A percentile compares a stretch with the other conserved stretches of the same genome.
phyloP scores from a whole-genome alignment of 768 basidiomycete species.

The Suillus paluster region DNA sequence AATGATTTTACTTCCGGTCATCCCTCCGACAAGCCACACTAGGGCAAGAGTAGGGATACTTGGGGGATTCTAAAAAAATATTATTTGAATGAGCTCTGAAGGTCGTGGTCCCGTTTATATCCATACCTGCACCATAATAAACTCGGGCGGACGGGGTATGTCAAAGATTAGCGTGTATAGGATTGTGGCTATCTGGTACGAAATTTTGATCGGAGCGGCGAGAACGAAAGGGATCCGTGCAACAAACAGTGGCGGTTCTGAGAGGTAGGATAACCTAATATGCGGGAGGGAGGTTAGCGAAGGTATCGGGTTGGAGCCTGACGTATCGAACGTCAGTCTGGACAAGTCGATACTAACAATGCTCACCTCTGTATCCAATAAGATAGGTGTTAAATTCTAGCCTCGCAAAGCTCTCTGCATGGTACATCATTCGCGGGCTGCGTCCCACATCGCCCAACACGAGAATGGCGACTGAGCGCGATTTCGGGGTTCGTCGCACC shows the following conservation, averaged over 20 bases:
- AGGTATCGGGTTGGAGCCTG: slow-evolving; percentile 80
- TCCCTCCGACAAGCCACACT: slow-evolving; percentile 70
- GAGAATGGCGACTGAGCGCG: slow-evolving; percentile 82
- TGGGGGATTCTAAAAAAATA: slow-evolving; percentile 80
- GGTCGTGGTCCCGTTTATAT: neutral
- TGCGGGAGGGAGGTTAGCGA: slow-evolving; percentile 69
- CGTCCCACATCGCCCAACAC: slow-evolving; percentile 97
- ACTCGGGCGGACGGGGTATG: slow-evolving; percentile 73
- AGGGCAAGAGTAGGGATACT: slow-evolving; percentile 92
- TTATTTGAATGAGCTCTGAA: neutral
- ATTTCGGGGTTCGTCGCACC: slow-evolving; percentile 30
- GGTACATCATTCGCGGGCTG: slow-evolving; percentile 99
- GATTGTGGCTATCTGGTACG: slow-evolving; percentile 68
- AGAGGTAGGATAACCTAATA: slow-evolving; percentile 69
- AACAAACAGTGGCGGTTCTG: slow-evolving; percentile 62
- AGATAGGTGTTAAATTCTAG: slow-evolving; percentile 78
- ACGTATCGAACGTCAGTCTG: slow-evolving; percentile 17
- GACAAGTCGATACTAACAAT: neutral
- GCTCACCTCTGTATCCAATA: slow-evolving; percentile 84
- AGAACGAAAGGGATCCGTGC: slow-evolving; percentile 64
- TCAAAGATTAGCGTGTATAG: slow-evolving; percentile 62
- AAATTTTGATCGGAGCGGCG: slow-evolving; percentile 81
- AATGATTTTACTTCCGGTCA: slow-evolving; percentile 83
- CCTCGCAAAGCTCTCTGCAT: slow-evolving; percentile 89
- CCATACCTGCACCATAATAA: slow-evolving; percentile 87